These are phyloP conservation scores for Raffaelea albimanens DNA, from an alignment of 2,329 filamentous ascomycete species.

Conservation along the genomic window DNA sequence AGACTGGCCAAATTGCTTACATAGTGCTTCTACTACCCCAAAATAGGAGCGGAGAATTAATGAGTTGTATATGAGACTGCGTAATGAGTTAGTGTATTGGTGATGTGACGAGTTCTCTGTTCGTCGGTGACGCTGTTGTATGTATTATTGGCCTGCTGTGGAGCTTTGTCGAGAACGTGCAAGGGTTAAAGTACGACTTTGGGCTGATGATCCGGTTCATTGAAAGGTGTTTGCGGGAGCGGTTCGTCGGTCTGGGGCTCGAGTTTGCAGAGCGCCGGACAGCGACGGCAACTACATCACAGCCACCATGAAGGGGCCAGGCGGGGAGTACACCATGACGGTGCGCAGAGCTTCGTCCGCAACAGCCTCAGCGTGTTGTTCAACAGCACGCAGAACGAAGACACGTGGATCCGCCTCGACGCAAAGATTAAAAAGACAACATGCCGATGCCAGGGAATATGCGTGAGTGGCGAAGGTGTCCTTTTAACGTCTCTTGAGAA, in stretches of 20 bases:
- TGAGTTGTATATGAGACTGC: too few relatives aligned
- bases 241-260: background rate
- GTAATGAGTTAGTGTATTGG: too few relatives aligned
- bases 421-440: background rate
- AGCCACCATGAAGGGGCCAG: too few relatives aligned
- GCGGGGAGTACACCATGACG: background rate
- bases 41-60: too few relatives aligned
- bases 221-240: background rate
- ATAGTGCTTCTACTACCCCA: too few relatives aligned
- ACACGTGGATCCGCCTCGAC: background rate
- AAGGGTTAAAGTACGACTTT: background rate
- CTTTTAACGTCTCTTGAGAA: too few relatives aligned
- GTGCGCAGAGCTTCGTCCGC: background rate
- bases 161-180: background rate
- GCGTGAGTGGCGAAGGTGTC: too few relatives aligned
- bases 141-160: too few relatives aligned
- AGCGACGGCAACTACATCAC: background rate
- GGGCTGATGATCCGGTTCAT: background rate
- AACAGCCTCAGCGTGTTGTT: background rate
- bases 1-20: too few relatives aligned
- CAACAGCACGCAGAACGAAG: background rate
- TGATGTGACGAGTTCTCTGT: too few relatives aligned
- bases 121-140: too few relatives aligned
- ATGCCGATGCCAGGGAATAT: background rate
- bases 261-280: background rate